Evolutionary conservation across 371 early-diverging fungal species (phyloP), one percentile per base, ranked within the genome.

Genomic region (Apophysomyces variabilis): DNA sequence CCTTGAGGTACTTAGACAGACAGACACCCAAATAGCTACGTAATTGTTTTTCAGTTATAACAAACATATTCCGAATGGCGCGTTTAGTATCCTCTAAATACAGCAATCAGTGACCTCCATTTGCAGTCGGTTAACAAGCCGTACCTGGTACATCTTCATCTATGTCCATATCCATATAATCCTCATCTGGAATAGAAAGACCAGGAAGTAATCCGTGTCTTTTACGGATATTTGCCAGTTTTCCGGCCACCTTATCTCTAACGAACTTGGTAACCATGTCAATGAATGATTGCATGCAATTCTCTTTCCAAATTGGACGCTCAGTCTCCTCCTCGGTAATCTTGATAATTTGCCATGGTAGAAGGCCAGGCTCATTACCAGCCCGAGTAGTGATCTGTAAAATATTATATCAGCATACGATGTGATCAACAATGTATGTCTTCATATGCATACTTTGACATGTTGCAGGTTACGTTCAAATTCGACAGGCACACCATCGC

Each of bases 401-500:
- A 60, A 38, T 16, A 57, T 35, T 37, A 36, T 14, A 4, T 38
- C 16, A 38, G 26, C 14, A 61, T 26, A 26, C 32, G 32, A 26
- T 26, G 32, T 26, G 32, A 26, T 26, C 32, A 26, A 1, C 32
- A 45, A 47, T 39, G 21, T 26, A 70, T 59, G 50, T 32, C 35
- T 12, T 11, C 50, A 45, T 21, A 13, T 46, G 13, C 61, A 36
- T 67, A 74, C 80, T 62, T 80, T 68, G 65, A 80, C 66, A 71
- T 94, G 93, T 65, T 84, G 71, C 75, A 96, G 83, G 72, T 93
- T 96, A 64, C 96, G 89, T 14, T 79, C 75, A 67, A 96, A 96
- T 66, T 94, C 89, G 5, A 98, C 98, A 4, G 98, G 99, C 32
- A 88, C 84, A 67, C 92, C 91, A 57, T 93, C 90, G 58, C 95